phyloP scores from a whole-genome alignment of 371 early-diverging fungal species.

The Mortierella sp. region DNA sequence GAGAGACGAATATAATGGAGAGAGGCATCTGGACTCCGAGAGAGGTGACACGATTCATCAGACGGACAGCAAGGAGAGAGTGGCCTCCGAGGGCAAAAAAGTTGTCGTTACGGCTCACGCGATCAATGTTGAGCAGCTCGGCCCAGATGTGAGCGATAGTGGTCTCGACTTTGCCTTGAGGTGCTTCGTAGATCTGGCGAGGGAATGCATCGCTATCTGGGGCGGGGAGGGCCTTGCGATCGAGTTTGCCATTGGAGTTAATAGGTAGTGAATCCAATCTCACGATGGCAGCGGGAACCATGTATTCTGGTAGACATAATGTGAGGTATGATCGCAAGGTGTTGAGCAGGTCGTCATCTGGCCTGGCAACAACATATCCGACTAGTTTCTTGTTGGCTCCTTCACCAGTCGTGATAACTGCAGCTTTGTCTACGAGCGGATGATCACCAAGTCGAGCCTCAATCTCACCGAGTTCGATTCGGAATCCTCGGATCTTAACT shows the following conservation, averaged over 20 bases:
- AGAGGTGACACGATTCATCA: not conserved
- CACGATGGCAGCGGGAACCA: conserved; percentile 16
- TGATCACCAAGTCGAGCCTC: no score
- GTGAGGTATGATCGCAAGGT: conserved; percentile 3
- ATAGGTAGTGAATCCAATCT: conserved; percentile 13
- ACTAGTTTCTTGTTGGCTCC: conserved; percentile 7
- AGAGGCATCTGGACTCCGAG: no score
- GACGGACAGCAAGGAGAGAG: conserved; percentile 10
- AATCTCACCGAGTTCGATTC: no score
- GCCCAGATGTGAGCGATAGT: conserved; percentile 3
- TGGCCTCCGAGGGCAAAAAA: conserved; percentile 24
- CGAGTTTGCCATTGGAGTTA: conserved; percentile 12
- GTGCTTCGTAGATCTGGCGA: conserved; percentile 1
- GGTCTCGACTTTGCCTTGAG: conserved; percentile 4
- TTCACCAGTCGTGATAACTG: conserved; percentile 3
- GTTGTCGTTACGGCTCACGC: conserved; percentile 14
- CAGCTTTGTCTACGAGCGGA: conserved; percentile 3
- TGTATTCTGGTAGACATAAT: conserved; percentile 9
- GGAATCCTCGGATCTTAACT: no score
- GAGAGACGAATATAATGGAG: no score
- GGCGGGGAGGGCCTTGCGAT: conserved; percentile 13
- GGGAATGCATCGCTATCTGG: conserved; percentile 1
- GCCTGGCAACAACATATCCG: conserved; percentile 13
- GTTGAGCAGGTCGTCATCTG: not conserved
- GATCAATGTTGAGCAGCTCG: conserved; percentile 3